These are phyloP conservation scores for Aristolochia fimbriata DNA, from an alignment of 164 flowering plant species.

Conservation along the genomic window DNA sequence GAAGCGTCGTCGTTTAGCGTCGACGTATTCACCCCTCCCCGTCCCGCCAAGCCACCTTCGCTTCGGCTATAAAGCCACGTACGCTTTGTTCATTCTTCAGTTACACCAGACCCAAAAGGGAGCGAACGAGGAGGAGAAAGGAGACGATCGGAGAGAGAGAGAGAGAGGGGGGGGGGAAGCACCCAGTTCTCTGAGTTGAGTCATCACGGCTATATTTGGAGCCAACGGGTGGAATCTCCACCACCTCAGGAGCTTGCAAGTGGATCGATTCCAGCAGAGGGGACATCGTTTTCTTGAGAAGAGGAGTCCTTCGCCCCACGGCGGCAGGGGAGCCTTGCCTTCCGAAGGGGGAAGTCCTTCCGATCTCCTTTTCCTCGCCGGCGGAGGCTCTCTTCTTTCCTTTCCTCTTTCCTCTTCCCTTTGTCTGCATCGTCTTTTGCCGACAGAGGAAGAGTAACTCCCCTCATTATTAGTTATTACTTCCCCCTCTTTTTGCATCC, in stretches of 20 bases:
- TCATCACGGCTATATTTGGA: slow-evolving; percentile 30
- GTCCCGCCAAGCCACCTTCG: too few species aligned
- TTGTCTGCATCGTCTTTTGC: not conserved
- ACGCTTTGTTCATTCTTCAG: too few species aligned
- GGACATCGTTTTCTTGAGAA: slow-evolving; percentile 3
- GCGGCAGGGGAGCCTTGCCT: slow-evolving; percentile 71
- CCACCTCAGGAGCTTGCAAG: slow-evolving; percentile 4
- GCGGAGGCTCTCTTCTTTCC: slow-evolving; percentile 30
- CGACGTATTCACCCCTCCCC: too few species aligned
- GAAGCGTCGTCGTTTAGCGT: too few species aligned
- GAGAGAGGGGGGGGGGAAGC: too few species aligned
- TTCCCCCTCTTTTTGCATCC: too few species aligned
- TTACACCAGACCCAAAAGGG: too few species aligned
- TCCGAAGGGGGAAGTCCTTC: slow-evolving; percentile 78
- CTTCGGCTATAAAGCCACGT: too few species aligned
- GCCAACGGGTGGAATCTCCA: slow-evolving; percentile 20
- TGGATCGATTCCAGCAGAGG: slow-evolving; percentile 6
- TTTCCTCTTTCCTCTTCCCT: not conserved
- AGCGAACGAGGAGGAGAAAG: too few species aligned
- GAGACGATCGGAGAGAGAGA: too few species aligned
- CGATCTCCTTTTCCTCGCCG: slow-evolving; percentile 69
- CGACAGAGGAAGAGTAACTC: too few species aligned
- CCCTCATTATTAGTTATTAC: too few species aligned
- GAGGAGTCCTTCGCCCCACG: slow-evolving; percentile 56
- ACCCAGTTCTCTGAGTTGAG: not conserved